phyloP scores from a whole-genome alignment of 495 filamentous ascomycete genomes.

The Pyrenula massariospora region DNA sequence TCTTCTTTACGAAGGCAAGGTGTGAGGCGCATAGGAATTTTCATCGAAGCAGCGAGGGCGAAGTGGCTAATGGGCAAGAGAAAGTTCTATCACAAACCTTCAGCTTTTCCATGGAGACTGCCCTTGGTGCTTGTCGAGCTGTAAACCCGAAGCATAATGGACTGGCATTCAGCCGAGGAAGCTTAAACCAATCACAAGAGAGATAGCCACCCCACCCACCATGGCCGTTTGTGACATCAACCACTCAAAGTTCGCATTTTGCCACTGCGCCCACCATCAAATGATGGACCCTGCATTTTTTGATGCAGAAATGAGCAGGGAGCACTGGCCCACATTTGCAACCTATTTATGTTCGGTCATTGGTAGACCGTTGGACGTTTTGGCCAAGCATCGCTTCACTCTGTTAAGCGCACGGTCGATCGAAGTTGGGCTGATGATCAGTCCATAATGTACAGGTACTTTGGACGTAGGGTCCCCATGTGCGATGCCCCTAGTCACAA shows the following conservation, averaged over 20 bases:
- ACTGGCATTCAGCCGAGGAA: too few relatives aligned
- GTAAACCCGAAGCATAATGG: too few relatives aligned
- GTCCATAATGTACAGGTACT: neutral
- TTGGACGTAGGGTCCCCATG: neutral
- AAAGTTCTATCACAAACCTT: neutral
- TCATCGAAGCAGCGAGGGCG: neutral
- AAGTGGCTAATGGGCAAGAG: neutral
- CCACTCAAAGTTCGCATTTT: too few relatives aligned
- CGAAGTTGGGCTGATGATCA: neutral
- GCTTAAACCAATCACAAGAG: too few relatives aligned
- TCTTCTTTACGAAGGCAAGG: neutral
- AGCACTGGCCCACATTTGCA: too few relatives aligned
- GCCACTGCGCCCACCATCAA: too few relatives aligned
- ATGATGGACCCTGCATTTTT: too few relatives aligned
- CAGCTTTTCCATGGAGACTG: neutral
- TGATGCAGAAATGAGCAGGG: too few relatives aligned
- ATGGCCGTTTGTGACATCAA: too few relatives aligned
- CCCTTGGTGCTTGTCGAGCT: neutral
- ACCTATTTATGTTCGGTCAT: neutral
- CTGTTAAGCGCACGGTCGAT: neutral
- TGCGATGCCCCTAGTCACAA: neutral
- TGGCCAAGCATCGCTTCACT: neutral
- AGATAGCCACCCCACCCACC: too few relatives aligned
- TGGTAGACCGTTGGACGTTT: neutral
- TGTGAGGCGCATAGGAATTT: neutral